Evolutionary conservation across 2,329 filamentous ascomycete species (phyloP).

Genomic region (Apiospora aurea): DNA sequence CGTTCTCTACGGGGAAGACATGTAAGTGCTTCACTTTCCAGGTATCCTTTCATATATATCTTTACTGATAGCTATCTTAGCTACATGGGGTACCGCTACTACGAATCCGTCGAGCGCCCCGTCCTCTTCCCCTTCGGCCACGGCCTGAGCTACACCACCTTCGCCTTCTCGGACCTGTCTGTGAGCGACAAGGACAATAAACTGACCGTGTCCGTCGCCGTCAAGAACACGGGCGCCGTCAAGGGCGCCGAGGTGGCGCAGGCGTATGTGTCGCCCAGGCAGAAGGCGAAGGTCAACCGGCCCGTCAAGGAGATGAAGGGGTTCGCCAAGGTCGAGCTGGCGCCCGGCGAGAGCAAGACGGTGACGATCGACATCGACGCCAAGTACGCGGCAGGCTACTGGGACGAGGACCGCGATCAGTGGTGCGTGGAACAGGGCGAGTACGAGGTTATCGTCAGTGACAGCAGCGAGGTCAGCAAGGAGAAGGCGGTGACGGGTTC

Average conservation of each 20-base stretch:
- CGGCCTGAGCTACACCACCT: conserved; percentile 61
- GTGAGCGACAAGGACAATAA: conserved; percentile 59
- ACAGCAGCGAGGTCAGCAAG: conserved; percentile 60
- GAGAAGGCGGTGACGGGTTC: conserved; percentile 55
- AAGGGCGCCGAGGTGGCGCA: conserved; percentile 64
- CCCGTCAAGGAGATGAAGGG: conserved; percentile 63
- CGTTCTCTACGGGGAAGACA: conserved; percentile 48
- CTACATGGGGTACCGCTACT: conserved; percentile 64
- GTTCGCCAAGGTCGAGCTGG: conserved; percentile 65
- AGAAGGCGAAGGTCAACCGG: conserved; percentile 45
- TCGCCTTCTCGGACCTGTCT: conserved; percentile 25
- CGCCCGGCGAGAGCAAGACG: conserved; percentile 51
- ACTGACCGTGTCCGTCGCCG: conserved; percentile 55
- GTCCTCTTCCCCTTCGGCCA: conserved; percentile 63
- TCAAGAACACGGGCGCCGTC: conserved; percentile 60
- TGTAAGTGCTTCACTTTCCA: conserved; percentile 33
- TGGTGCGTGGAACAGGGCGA: conserved; percentile 72
- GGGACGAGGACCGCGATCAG: conserved; percentile 70
- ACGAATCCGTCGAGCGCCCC: conserved; percentile 55
- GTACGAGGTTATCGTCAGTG: conserved; percentile 68
- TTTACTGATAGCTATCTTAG: conserved; percentile 63
- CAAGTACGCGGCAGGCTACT: conserved; percentile 74
- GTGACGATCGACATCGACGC: conserved; percentile 64
- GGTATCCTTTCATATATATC: too few relatives aligned
- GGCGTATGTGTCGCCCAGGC: conserved; percentile 63